Evolutionary conservation across 2,329 filamentous ascomycete genomes (phyloP).

Genomic region (Seiridium unicorne): DNA sequence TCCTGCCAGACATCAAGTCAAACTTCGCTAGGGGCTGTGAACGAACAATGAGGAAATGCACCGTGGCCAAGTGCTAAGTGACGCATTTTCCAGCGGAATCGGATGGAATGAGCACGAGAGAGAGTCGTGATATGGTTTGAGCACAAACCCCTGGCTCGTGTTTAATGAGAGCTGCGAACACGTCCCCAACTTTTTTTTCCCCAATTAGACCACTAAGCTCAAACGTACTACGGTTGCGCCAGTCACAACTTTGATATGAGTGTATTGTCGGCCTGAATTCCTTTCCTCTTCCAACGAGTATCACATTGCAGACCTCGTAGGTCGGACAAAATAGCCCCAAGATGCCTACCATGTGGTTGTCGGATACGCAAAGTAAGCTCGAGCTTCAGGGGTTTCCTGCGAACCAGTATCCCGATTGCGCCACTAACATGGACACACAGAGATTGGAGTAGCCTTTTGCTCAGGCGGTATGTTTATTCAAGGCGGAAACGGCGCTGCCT

Average conservation of each 20-base stretch:
- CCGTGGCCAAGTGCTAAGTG: no score
- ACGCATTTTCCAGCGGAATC: no score
- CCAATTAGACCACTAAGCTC: neutral
- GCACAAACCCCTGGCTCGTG: neutral
- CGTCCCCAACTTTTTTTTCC: neutral
- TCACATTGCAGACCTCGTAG: no score
- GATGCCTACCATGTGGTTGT: slow-evolving; percentile 93
- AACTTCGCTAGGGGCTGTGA: no score
- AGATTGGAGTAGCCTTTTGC: slow-evolving; percentile 97
- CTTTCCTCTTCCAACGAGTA: no score
- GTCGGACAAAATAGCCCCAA: slow-evolving; percentile 20
- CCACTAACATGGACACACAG: slow-evolving; percentile 49
- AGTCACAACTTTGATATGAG: neutral
- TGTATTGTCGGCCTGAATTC: no score
- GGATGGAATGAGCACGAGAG: no score
- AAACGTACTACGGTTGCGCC: neutral
- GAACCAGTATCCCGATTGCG: neutral
- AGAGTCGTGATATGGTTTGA: neutral
- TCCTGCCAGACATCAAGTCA: no score
- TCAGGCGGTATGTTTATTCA: slow-evolving; percentile 75
- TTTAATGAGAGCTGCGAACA: slow-evolving; percentile 3
- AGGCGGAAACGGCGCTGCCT: neutral
- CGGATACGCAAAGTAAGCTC: slow-evolving; percentile 86
- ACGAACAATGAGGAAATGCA: no score
- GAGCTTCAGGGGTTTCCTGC: neutral